A percentile compares a stretch with the other conserved stretches of the same genome.
Conservation (phyloP, 306 rosid species). For the Prunus padus region DNA sequence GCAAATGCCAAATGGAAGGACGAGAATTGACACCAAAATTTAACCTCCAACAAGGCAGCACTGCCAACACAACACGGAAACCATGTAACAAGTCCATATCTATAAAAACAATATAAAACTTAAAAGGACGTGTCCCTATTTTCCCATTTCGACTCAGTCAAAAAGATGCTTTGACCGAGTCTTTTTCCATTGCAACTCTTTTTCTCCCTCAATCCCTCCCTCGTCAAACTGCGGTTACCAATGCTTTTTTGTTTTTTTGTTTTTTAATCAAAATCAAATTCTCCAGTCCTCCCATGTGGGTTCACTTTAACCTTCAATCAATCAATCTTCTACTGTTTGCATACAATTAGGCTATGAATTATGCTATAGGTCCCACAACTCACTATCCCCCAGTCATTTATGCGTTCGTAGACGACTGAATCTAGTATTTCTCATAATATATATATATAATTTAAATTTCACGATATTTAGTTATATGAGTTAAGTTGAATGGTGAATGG, state of each 20-base stretch:
- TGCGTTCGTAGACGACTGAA: rapidly evolving
- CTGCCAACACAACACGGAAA: not conserved
- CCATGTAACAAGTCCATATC: not conserved
- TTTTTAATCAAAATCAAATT: not conserved
- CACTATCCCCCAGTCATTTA: too few species aligned
- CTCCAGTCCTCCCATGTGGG: not conserved
- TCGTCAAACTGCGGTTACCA: not conserved
- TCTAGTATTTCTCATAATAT: too few species aligned
- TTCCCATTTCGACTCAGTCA: constrained; percentile 14
- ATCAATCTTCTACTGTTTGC: not conserved
- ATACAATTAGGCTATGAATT: not conserved
- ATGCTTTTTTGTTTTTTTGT: not conserved
- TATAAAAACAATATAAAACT: not conserved
- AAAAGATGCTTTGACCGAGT: constrained; percentile 28
- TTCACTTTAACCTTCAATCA: not conserved
- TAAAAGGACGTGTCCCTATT: not conserved
- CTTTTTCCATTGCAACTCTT: not conserved
- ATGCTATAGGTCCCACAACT: too few species aligned
- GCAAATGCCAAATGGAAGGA: constrained; percentile 26
- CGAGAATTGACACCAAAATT: constrained; percentile 1
- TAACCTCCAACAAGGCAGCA: not conserved
- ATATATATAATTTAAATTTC: too few species aligned
- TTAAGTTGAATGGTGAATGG: too few species aligned
- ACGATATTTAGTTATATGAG: not conserved
- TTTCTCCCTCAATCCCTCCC: not conserved